Conservation (phyloP, 495 filamentous ascomycete genomes). For the Clohesyomyces aquaticus region DNA sequence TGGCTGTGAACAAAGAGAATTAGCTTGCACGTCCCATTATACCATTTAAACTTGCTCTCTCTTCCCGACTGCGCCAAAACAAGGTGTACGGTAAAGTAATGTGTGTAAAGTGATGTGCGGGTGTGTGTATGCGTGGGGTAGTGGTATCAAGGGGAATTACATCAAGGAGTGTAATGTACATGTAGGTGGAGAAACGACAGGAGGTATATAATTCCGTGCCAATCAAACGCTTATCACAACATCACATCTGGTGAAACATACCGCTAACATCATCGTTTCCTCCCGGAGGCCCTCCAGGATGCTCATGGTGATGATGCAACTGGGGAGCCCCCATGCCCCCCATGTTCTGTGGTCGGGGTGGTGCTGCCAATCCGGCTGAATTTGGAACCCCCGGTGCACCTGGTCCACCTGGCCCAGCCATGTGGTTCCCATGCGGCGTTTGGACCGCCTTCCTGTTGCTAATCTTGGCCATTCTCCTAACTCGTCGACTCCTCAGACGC, state of each 20-base stretch:
- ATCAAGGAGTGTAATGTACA: conserved; percentile 57
- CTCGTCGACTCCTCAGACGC: conserved; percentile 82
- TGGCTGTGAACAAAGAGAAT: conserved; percentile 54
- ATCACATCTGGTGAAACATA: conserved; percentile 69
- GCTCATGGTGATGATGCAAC: conserved; percentile 79
- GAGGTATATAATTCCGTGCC: conserved; percentile 38
- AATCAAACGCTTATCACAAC: conserved; percentile 46
- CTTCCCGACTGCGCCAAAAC: conserved; percentile 32
- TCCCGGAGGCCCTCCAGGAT: conserved; percentile 68
- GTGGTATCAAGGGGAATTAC: conserved; percentile 57
- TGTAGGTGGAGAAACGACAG: conserved; percentile 42
- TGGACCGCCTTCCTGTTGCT: conserved; percentile 72
- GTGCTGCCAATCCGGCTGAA: conserved; percentile 41
- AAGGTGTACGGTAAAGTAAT: conserved; percentile 38
- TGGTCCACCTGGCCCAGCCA: conserved; percentile 57
- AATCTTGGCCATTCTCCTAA: conserved; percentile 94
- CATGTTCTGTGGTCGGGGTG: conserved; percentile 47
- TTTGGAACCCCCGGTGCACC: conserved; percentile 47
- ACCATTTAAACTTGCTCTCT: conserved; percentile 21
- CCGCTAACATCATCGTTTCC: conserved; percentile 85
- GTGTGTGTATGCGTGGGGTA: conserved; percentile 34
- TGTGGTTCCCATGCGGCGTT: conserved; percentile 54
- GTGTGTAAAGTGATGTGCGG: conserved; percentile 23
- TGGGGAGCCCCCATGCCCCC: conserved; percentile 68
- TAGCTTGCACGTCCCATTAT: conserved; percentile 50